Base-by-base conservation (phyloP, 768 basidiomycete genomes). In the Mycena galericulata region DNA sequence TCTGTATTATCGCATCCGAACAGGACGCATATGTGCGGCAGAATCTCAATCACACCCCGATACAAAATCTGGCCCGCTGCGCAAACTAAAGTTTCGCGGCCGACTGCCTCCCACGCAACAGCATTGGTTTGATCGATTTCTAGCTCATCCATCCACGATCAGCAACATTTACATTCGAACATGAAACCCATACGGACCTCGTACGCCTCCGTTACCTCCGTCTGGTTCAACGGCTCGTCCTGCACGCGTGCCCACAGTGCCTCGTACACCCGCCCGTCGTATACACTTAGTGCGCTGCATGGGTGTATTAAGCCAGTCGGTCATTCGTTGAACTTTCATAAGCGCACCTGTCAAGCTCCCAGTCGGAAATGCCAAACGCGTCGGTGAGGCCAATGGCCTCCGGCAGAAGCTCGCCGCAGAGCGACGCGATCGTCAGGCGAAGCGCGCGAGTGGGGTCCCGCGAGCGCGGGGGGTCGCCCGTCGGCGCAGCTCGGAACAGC, bases 311-410 rank as follows among this genome's bases (percentile, higher is more conserved):
- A 26, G 12, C n/a, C 11, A 30, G 38, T 29, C 30, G 20, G 2
- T 14, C 20, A 22, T 17, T 26, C 2, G 6, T 27, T 29, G 46
- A 20, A 12, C 47, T 5, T 11, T 1, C 24, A 29, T 18, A 11
- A 34, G 17, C 81, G 18, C 53, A 88, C 88, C 90, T 91, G 70
- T 92, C 86, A 20, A 94, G 79, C 57, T 92, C 88, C 89, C 90
- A 94, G 72, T 94, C 92, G 0, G 87, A 84, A 71, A 92, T 92
- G 0, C 88, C 90, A 74, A 94, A 93, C 4, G 90, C 88, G 74
- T 94, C 92, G 7, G 85, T 89, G 59, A 94, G 78, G 0, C 88
- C 90, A 59, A 94, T 87, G 7, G 85, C 86, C 65, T 94, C 85
- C 0, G 91, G 89, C 0, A 92, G 75, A 14, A 94, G 69, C 51